Evolutionary conservation across 768 basidiomycete genomes (phyloP).

Genomic region (Trametes meyenii): DNA sequence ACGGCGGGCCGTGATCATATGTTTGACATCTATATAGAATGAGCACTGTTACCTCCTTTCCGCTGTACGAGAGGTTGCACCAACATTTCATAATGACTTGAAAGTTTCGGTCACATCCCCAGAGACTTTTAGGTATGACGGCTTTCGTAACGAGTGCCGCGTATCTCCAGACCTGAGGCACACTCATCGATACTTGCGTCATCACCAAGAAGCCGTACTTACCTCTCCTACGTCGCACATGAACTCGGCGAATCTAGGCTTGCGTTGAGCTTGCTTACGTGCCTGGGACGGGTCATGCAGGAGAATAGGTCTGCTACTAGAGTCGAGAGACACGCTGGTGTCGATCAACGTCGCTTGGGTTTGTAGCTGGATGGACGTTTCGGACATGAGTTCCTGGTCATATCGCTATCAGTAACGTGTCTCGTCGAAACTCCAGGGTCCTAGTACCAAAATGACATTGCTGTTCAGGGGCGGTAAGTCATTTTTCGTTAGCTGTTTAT

Average conservation of each 20-base stretch:
- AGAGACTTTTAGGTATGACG: slow-evolving; percentile 75
- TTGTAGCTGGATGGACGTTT: slow-evolving; percentile 55
- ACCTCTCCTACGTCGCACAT: slow-evolving; percentile 69
- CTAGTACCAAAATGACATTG: slow-evolving; percentile 60
- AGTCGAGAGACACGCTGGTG: slow-evolving; percentile 54
- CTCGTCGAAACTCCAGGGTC: not conserved
- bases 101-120: slow-evolving; percentile 76
- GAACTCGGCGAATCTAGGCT: slow-evolving; percentile 83
- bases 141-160: slow-evolving; percentile 60
- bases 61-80: slow-evolving; percentile 22
- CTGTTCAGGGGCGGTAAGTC: slow-evolving; percentile 53
- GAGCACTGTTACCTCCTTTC: too few relatives aligned
- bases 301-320: slow-evolving; percentile 49
- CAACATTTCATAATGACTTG: slow-evolving; percentile 58
- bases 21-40: slow-evolving; percentile 59
- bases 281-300: slow-evolving; percentile 53
- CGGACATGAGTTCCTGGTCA: slow-evolving; percentile 74
- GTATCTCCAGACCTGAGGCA: slow-evolving; percentile 68
- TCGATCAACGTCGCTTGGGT: slow-evolving; percentile 51
- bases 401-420: not conserved
- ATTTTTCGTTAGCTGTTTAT: slow-evolving; percentile 41
- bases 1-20: slow-evolving; percentile 76
- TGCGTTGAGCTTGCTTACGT: slow-evolving; percentile 46
- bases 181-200: not conserved
- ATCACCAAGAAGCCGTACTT: not conserved